A percentile compares a stretch with the other conserved stretches of the same genome.
Conservation (phyloP, 768 basidiomycete genomes). For the Pleurotus tuoliensis region DNA sequence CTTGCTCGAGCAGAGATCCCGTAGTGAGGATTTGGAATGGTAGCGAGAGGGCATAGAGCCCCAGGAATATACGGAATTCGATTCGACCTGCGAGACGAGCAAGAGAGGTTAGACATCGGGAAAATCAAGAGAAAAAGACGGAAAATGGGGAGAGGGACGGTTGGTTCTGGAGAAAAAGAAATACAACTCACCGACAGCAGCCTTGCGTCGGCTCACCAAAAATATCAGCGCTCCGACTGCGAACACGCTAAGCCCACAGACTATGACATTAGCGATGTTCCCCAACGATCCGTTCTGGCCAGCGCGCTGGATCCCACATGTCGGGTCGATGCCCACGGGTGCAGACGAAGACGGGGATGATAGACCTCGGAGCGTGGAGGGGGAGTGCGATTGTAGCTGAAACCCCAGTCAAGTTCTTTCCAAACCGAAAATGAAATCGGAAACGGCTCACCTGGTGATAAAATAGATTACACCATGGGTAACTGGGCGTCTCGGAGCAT, state of each 20-base stretch:
- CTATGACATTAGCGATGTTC: conserved; percentile 84
- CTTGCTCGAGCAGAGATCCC: conserved; percentile 76
- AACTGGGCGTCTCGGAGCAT: conserved; percentile 68
- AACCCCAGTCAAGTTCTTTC: conserved; percentile 14
- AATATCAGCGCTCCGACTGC: conserved; percentile 55
- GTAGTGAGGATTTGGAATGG: conserved; percentile 80
- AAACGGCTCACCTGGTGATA: conserved; percentile 66
- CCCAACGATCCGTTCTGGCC: conserved; percentile 59
- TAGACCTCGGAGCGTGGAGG: conserved; percentile 30
- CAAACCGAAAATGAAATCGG: conserved; percentile 15
- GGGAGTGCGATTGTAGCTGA: conserved; percentile 23
- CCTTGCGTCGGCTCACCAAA: conserved; percentile 62
- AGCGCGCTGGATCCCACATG: conserved; percentile 71
- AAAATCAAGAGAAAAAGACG: background rate
- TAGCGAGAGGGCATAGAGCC: conserved; percentile 66
- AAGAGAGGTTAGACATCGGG: background rate
- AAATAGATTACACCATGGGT: conserved; percentile 94
- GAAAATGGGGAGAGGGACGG: background rate
- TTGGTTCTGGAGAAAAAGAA: background rate
- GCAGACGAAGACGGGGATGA: conserved; percentile 48
- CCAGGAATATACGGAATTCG: conserved; percentile 66
- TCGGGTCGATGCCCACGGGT: conserved; percentile 79
- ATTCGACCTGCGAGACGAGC: conserved; percentile 46
- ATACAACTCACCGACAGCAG: conserved; percentile 73
- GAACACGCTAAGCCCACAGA: conserved; percentile 71